phyloP scores from a whole-genome alignment of 75 land plant species.

The Cryptomeria japonica region DNA sequence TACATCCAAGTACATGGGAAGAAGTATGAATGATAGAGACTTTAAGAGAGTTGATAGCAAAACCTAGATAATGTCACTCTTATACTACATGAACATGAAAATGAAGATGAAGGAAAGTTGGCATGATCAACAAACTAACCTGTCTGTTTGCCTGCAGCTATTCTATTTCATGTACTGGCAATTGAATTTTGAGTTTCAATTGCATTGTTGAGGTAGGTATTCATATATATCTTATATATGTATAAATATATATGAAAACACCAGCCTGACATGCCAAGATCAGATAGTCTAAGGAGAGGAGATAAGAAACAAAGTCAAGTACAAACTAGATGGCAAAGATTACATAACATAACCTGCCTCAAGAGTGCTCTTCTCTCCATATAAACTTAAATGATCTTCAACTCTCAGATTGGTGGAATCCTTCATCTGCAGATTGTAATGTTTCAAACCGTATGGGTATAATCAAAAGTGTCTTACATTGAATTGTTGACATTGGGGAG shows the following conservation, averaged over 20 bases:
- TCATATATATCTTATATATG: background rate
- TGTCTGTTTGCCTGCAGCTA: background rate
- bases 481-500: conserved; percentile 10
- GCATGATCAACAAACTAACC: background rate
- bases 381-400: conserved; percentile 6
- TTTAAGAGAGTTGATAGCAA: background rate
- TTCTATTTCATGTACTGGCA: conserved; percentile 1
- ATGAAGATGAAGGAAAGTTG: background rate
- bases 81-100: background rate
- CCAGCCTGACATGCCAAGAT: conserved; percentile 9
- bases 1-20: conserved; percentile 5
- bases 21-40: background rate
- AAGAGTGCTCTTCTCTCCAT: background rate
- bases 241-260: background rate
- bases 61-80: conserved; percentile 7
- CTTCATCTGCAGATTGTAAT: background rate
- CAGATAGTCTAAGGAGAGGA: background rate
- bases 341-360: background rate
- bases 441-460: too few relatives aligned
- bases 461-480: background rate
- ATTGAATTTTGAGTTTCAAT: background rate
- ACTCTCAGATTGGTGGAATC: conserved; percentile 10
- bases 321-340: background rate
- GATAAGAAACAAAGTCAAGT: background rate
- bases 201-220: background rate